Evolutionary conservation across 176 grass and related monocot genomes (phyloP), one percentile per base, ranked within the genome.

Genomic region (Musa schizocarpa): DNA sequence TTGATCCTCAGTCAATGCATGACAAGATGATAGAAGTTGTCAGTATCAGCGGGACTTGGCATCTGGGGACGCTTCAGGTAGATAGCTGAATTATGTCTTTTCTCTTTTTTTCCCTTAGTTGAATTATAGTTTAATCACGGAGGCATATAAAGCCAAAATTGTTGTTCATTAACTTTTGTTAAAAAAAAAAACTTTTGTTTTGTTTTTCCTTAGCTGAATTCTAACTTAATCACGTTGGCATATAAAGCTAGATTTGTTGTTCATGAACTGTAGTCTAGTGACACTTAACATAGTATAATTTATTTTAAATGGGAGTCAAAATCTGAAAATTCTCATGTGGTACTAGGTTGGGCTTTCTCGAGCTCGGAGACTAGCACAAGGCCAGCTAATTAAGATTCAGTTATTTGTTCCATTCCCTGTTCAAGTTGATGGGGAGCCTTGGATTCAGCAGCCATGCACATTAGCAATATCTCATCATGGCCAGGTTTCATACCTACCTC

Each of bases 381-480:
- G 78, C 20, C 69, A 73, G 53, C 2, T 21, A 14, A 73, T 80
- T 48, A 73, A 72, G 69, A 80, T 80, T 63, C 78, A 73, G 21
- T n/a, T 80, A 16, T 73, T 54, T 53, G 78, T 57, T 27, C 54
- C 78, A 1, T 64, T 80, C 43, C 78, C 78, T 29, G 69, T 80
- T 73, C 78, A 80, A 58, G 78, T 80, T 57, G 78, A 80, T 50
- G 78, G 78, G 13, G 78, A 80, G 11, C 78, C 78, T 53, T 80
- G 78, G 78, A 27, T 73, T 64, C 78, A 80, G 69, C 78, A 53
- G 49, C 78, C 68, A 19, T 80, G 78, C 69, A 73, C 69, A 24
- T 21, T 80, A 63, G 13, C 17, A 25, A 53, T 80, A 72, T 73
- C 78, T 64, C 78, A 80, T 64, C 69, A 80, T 73, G 78, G 78